Conservation (phyloP, 768 basidiomycete genomes). For the Lactarius vividus region DNA sequence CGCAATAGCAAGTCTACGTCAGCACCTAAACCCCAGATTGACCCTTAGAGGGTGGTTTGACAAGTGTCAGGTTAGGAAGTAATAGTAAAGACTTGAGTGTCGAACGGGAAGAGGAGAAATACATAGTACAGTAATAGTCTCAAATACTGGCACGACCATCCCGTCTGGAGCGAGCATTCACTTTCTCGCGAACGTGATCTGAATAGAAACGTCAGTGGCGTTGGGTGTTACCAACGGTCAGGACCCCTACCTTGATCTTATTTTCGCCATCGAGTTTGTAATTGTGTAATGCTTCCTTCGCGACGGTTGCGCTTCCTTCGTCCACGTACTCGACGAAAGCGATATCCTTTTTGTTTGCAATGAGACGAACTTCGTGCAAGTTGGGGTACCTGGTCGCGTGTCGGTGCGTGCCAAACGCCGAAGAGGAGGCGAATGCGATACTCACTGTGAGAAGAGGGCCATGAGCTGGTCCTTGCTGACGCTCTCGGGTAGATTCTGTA, state of each 20-base stretch:
- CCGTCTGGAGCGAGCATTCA: slow-evolving; percentile 11
- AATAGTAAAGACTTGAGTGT: slow-evolving; percentile 5
- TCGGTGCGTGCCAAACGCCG: not conserved
- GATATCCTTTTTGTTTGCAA: slow-evolving; percentile 95
- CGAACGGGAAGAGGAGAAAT: slow-evolving; percentile 3
- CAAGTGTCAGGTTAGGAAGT: slow-evolving; percentile 3
- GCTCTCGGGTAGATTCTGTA: slow-evolving; percentile 92
- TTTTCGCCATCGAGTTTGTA: slow-evolving; percentile 96
- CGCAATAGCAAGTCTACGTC: not conserved
- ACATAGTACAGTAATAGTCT: slow-evolving; percentile 18
- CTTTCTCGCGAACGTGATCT: slow-evolving; percentile 30
- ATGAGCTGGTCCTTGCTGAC: slow-evolving; percentile 92
- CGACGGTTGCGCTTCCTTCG: slow-evolving; percentile 85
- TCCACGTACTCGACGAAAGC: slow-evolving; percentile 98
- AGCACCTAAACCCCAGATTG: not conserved
- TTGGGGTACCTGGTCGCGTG: slow-evolving; percentile 79
- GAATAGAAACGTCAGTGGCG: slow-evolving; percentile 9
- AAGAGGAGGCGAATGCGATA: slow-evolving; percentile 27
- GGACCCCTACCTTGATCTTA: slow-evolving; percentile 84
- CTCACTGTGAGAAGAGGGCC: slow-evolving; percentile 87
- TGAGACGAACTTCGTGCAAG: slow-evolving; percentile 95
- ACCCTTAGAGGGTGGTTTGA: not conserved
- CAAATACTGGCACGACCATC: slow-evolving; percentile 7
- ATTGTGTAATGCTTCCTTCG: slow-evolving; percentile 96
- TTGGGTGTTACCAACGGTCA: not conserved